Evolutionary conservation across 768 basidiomycete species (phyloP).

Genomic region (Phanerodontia chrysosporium): DNA sequence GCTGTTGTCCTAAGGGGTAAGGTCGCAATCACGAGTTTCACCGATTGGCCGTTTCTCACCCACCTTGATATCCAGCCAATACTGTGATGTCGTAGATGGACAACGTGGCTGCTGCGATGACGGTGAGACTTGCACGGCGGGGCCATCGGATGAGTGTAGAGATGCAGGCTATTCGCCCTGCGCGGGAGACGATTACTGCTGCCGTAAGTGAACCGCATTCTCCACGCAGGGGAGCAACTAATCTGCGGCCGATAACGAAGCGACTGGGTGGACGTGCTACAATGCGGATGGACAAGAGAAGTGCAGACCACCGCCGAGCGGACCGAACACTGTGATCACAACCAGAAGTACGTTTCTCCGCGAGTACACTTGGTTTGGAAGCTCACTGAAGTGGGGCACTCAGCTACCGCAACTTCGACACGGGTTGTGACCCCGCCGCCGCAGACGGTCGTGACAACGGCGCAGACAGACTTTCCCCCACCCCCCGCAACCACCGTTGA

Average conservation of each 20-base stretch:
- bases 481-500: background rate
- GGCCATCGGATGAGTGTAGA: background rate
- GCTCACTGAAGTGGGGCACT: background rate
- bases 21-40: background rate
- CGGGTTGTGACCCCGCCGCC: background rate
- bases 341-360: background rate
- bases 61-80: background rate
- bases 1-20: background rate
- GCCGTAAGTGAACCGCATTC: background rate
- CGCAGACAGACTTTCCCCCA: background rate
- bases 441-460: background rate
- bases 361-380: background rate
- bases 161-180: background rate
- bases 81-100: background rate
- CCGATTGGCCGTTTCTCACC: background rate
- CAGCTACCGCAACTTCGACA: background rate
- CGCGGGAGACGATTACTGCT: background rate
- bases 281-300: background rate
- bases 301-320: background rate
- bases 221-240: no score
- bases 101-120: background rate
- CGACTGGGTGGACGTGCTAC: background rate
- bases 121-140: background rate
- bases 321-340: background rate
- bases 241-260: background rate